phyloP scores from a whole-genome alignment of 1,139 yeast genomes.

The Kurtzmaniella natalensis region DNA sequence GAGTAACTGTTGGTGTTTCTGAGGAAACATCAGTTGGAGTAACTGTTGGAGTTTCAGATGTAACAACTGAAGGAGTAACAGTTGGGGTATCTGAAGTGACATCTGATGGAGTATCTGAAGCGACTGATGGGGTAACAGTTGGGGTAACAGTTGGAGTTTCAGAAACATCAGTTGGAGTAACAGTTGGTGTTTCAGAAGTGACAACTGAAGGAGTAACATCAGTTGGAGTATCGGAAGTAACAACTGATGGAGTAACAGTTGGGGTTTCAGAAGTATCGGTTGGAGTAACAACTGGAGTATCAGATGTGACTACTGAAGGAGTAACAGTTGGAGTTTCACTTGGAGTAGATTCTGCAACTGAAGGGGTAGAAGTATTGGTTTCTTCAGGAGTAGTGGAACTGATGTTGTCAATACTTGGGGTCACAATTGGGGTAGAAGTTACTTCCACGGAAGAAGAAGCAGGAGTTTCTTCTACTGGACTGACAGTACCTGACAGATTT shows the following conservation, averaged over 20 bases:
- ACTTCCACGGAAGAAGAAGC: constrained; percentile 4
- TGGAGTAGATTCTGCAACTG: background rate
- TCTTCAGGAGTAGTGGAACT: constrained; percentile 5
- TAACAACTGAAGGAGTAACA: constrained; percentile 3
- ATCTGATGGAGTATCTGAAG: constrained; percentile 2
- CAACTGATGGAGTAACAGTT: constrained; percentile 1
- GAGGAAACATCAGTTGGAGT: constrained; percentile 4
- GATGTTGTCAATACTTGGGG: constrained; percentile 3
- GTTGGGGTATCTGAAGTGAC: constrained; percentile 4
- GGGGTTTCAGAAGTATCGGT: constrained; percentile 4
- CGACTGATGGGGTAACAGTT: constrained; percentile 1
- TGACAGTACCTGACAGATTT: constrained; percentile 1
- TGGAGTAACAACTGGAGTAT: background rate
- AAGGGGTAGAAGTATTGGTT: constrained; percentile 5
- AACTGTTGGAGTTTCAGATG: constrained; percentile 6
- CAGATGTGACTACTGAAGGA: constrained; percentile 5
- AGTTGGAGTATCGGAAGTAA: background rate
- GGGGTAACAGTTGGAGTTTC: constrained; percentile 5
- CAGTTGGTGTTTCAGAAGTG: background rate
- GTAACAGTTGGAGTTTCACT: constrained; percentile 3
- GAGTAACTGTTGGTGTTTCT: background rate
- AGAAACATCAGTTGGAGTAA: constrained; percentile 3
- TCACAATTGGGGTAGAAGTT: background rate
- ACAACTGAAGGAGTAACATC: background rate
- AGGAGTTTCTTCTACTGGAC: constrained; percentile 5